Evolutionary conservation across 805 yeast species (phyloP), one percentile per base, ranked within the genome.

Genomic region (Metschnikowia gelsemii): DNA sequence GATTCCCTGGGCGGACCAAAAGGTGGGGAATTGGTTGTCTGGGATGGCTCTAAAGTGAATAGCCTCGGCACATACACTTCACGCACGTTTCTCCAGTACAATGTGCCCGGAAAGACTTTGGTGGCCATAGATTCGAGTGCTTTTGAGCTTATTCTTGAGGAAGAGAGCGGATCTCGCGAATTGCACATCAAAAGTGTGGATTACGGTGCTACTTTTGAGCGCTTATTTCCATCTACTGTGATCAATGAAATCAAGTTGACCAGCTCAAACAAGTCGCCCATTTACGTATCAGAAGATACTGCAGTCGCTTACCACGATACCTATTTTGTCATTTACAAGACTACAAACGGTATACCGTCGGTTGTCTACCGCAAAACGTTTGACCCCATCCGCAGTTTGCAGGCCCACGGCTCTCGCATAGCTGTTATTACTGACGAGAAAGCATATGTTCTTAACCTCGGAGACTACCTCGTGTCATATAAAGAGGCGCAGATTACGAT

Each of bases 381-480:
- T 13, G 32, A 37, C 8, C 14, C 27, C 6, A 42, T 46, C n/a
- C 13, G 29, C 16, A 37, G 25, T 24, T 23, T 46, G 26, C 32
- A 32, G 17, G 34, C 23, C 23, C 19, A 23, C 9, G 29, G 32
- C 8, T 25, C 35, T 8, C n/a, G 19, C 5, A 22, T 47, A 9
- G 47, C 37, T 8, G 47, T 48, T 20, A 21, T 43, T 22, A 32
- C 52, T 9, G 26, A 28, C 11, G 20, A 18, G 3, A 26, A 29
- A 8, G 40, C 45, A 2, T 29, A 24, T 24, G 16, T 43, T 13
- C 17, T 38, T n/a, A 43, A 43, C 19, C 35, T 47, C 22, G 32
- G 33, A 25, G 21, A 36, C n/a, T 46, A 39, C 16, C 34, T 40
- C 31, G 18, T 20, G 3, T 30, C n/a, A 2, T 16, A 12, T n/a